Evolutionary conservation across 225 moss, liverwort and hornwort genomes (phyloP).

Genomic region (Antitrichia curtipendula): DNA sequence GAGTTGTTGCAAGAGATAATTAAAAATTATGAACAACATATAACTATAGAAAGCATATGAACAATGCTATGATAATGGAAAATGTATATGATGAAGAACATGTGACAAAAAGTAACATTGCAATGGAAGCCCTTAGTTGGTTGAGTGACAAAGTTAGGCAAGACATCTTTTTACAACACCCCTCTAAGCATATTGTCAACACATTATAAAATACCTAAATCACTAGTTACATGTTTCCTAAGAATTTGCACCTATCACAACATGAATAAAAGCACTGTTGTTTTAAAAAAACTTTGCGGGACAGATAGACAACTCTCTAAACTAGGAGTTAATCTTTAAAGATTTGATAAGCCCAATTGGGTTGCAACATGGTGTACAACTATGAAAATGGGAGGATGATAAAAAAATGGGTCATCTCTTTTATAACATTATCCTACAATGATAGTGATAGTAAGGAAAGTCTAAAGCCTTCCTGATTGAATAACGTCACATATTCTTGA

Average conservation of each 20-base stretch:
- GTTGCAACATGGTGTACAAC: too few relatives aligned
- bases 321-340: neutral
- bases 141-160: neutral
- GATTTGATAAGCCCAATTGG: neutral
- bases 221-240: neutral
- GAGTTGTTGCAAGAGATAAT: neutral
- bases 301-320: neutral
- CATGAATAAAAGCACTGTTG: neutral
- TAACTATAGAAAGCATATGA: neutral
- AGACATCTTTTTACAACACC: neutral
- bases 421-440: too few relatives aligned
- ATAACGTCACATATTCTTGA: too few relatives aligned
- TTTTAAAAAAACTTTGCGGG: too few relatives aligned
- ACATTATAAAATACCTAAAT: neutral
- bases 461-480: too few relatives aligned
- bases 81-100: neutral
- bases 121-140: neutral
- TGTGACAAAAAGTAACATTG: fast-evolving
- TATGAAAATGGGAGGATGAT: too few relatives aligned
- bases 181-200: neutral
- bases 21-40: neutral
- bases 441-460: too few relatives aligned
- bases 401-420: too few relatives aligned
- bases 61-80: neutral
- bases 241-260: neutral